These are phyloP conservation scores for Picochlorum sp. DNA, from an alignment of 139 green algal species.

Conservation along the genomic window DNA sequence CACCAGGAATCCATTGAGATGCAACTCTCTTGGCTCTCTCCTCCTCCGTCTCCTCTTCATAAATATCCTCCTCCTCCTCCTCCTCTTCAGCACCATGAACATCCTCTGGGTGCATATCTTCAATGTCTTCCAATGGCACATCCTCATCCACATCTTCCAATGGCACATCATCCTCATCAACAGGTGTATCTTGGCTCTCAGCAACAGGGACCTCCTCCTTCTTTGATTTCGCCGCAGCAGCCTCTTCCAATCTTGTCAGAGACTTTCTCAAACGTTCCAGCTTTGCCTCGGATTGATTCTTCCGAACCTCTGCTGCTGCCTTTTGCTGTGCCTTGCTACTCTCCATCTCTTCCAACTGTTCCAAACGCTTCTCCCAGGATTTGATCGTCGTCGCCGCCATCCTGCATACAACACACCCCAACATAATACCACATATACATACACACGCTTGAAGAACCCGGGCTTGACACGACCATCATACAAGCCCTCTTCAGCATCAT, in stretches of 20 bases:
- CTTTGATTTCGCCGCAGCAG: conserved; percentile 26
- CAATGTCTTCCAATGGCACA: conserved; percentile 29
- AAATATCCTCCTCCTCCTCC: conserved; percentile 25
- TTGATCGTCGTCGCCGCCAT: not conserved
- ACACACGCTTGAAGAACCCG: not conserved
- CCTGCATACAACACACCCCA: not conserved
- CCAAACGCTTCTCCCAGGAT: conserved; percentile 1
- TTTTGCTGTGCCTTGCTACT: conserved; percentile 9
- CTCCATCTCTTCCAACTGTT: not conserved
- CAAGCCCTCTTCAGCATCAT: too few relatives aligned
- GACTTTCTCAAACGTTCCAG: conserved; percentile 2
- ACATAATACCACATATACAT: not conserved
- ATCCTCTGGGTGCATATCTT: conserved; percentile 22
- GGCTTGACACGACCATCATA: too few relatives aligned
- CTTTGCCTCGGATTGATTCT: not conserved
- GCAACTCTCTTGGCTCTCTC: conserved; percentile 33
- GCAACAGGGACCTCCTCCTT: not conserved
- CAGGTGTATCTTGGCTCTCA: not conserved
- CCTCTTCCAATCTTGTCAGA: conserved; percentile 28
- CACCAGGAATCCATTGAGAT: conserved; percentile 37
- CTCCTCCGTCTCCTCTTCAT: conserved; percentile 26
- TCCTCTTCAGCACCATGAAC: not conserved
- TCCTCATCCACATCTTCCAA: not conserved
- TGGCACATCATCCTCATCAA: too few relatives aligned
- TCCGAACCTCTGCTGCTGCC: not conserved